Conservation (phyloP, 1,284 basidiomycete genomes). For the Bjerkandera adusta region DNA sequence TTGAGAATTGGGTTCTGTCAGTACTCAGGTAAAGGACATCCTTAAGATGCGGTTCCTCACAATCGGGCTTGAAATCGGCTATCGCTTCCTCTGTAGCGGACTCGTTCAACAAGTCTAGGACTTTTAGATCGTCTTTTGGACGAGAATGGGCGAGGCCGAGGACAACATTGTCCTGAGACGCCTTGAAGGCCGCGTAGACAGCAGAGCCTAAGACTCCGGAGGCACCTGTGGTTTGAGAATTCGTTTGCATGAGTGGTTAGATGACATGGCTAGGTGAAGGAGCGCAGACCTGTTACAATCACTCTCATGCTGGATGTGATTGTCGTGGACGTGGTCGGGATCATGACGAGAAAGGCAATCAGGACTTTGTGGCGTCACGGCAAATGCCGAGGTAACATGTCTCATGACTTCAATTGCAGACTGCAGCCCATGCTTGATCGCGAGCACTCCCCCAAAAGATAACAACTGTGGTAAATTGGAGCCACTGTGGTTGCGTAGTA, state of each 20-base stretch:
- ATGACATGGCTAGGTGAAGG: background rate
- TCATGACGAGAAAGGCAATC: too few relatives aligned
- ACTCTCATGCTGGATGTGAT: conserved; percentile 38
- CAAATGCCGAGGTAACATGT: too few relatives aligned
- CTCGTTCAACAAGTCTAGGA: conserved; percentile 60
- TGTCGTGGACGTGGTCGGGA: background rate
- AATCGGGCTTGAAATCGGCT: conserved; percentile 56
- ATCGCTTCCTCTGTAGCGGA: conserved; percentile 50
- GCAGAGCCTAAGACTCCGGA: conserved; percentile 76
- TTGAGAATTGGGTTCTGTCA: too few relatives aligned
- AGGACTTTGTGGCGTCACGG: too few relatives aligned
- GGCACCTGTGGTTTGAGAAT: conserved; percentile 50
- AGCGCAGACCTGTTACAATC: conserved; percentile 48
- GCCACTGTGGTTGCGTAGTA: too few relatives aligned
- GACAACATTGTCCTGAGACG: conserved; percentile 37
- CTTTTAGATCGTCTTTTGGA: conserved; percentile 46
- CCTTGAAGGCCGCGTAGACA: conserved; percentile 58
- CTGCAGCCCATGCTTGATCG: too few relatives aligned
- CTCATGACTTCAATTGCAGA: too few relatives aligned
- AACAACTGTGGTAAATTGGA: too few relatives aligned
- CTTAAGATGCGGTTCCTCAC: conserved; percentile 38
- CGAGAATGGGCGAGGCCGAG: conserved; percentile 67
- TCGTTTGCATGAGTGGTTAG: background rate
- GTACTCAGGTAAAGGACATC: too few relatives aligned
- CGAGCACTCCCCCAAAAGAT: too few relatives aligned